Percentiles rank a stretch among this genome's conserved stretches.
These are phyloP conservation scores for Penicillium parvum DNA, from an alignment of 495 filamentous ascomycete genomes.

Conservation along the genomic window DNA sequence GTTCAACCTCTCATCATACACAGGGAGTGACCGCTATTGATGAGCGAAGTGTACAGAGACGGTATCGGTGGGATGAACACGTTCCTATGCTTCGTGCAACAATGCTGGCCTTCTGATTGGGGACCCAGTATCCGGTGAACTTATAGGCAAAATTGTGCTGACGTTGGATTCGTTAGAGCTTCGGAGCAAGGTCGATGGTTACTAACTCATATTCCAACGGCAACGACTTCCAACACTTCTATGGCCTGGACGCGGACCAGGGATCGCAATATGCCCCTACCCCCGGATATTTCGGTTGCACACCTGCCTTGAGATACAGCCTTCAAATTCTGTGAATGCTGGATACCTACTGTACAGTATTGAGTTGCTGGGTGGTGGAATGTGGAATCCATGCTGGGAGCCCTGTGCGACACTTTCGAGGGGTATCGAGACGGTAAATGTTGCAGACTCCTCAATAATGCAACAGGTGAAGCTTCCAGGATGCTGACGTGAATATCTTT, in stretches of 20 bases:
- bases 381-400: no score
- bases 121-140: neutral
- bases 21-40: neutral
- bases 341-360: no score
- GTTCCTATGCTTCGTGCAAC: conserved; percentile 1
- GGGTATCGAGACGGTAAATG: no score
- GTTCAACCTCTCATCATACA: neutral
- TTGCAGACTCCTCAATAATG: no score
- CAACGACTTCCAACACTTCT: neutral
- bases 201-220: conserved; percentile 7
- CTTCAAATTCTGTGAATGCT: no score
- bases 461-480: no score
- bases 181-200: conserved; percentile 3
- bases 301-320: no score
- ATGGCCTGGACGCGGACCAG: conserved; percentile 1
- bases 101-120: conserved; percentile 2
- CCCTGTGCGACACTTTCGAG: no score
- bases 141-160: conserved; percentile 1
- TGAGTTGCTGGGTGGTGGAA: no score
- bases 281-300: no score
- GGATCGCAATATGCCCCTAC: no score
- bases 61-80: conserved; percentile 1
- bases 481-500: no score
- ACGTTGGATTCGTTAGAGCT: conserved; percentile 1
- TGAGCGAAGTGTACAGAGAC: conserved; percentile 1